phyloP scores from a whole-genome alignment of 2,329 filamentous ascomycete species.

The Neofusicoccum ribis region DNA sequence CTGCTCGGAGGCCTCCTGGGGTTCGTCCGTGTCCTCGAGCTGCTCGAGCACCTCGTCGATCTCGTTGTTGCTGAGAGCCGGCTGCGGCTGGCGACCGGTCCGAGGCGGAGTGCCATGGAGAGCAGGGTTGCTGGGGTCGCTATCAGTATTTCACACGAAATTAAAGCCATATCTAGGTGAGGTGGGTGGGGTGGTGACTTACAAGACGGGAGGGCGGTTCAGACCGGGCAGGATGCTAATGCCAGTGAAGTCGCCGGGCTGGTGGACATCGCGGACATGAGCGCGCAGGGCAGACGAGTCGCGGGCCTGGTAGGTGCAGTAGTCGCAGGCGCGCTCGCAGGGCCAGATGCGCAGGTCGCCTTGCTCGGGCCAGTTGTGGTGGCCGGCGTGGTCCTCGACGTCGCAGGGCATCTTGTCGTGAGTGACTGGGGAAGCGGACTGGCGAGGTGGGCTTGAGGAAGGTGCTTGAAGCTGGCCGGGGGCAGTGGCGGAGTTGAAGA shows the following conservation, averaged over 20 bases:
- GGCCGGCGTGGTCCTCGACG: not conserved
- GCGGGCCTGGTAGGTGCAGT: constrained; percentile 11
- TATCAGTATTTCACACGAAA: not conserved
- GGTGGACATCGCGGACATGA: constrained; percentile 16
- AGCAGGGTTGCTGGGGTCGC: not conserved
- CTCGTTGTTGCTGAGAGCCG: not conserved
- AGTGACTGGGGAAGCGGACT: not conserved
- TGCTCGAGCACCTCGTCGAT: not conserved
- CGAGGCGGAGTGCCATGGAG: constrained; percentile 6
- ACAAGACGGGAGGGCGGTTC: constrained; percentile 14
- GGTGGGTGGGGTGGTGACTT: not conserved
- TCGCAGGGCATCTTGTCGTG: constrained; percentile 8
- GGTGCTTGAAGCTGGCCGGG: not conserved
- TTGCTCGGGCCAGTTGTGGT: constrained; percentile 18
- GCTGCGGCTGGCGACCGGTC: not conserved
- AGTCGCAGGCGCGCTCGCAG: constrained; percentile 18
- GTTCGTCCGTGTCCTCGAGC: not conserved
- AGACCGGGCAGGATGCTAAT: constrained; percentile 3
- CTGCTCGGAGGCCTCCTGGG: not conserved
- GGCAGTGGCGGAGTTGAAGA: not conserved
- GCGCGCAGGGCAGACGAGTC: constrained; percentile 12
- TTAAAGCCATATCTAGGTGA: not conserved
- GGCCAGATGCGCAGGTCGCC: constrained; percentile 19
- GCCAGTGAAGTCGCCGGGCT: not conserved
- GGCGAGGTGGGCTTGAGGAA: not conserved